A percentile compares a stretch with the other conserved stretches of the same genome.
phyloP scores from a whole-genome alignment of 208 protist genomes.

The Vickermania spadyakhi region DNA sequence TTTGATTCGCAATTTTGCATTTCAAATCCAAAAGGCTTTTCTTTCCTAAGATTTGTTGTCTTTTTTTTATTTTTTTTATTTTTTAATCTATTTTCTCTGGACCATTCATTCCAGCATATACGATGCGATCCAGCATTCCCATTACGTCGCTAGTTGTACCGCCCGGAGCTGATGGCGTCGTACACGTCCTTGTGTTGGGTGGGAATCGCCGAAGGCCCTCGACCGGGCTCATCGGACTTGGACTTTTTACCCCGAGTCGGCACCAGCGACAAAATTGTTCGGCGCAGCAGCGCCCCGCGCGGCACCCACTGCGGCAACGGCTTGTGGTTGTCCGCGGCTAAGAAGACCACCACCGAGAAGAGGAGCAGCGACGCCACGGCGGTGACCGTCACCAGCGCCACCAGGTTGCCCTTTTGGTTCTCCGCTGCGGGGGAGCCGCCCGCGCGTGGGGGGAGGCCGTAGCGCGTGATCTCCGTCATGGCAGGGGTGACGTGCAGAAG shows the following conservation, averaged over 20 bases:
- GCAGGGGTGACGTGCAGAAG: conserved; percentile 61
- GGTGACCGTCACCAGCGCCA: conserved; percentile 41
- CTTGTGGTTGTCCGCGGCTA: conserved; percentile 64
- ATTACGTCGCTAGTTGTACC: conserved; percentile 20
- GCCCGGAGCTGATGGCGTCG: conserved; percentile 74
- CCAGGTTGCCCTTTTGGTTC: conserved; percentile 13
- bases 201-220: conserved; percentile 12
- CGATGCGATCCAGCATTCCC: too few relatives aligned
- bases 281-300: conserved; percentile 68
- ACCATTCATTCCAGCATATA: too few relatives aligned
- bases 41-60: too few relatives aligned
- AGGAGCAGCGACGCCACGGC: conserved; percentile 44
- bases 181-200: conserved; percentile 74
- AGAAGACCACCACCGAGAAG: conserved; percentile 50
- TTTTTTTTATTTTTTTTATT: too few relatives aligned
- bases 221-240: conserved; percentile 10
- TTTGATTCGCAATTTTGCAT: too few relatives aligned
- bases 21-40: too few relatives aligned
- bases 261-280: conserved; percentile 58
- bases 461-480: conserved; percentile 59
- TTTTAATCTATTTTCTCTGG: too few relatives aligned
- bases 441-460: conserved; percentile 21
- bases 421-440: background rate
- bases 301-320: conserved; percentile 77
- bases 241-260: conserved; percentile 29